Conservation (phyloP, 768 basidiomycete genomes). For the Rhodotorula sphaerocarpa region DNA sequence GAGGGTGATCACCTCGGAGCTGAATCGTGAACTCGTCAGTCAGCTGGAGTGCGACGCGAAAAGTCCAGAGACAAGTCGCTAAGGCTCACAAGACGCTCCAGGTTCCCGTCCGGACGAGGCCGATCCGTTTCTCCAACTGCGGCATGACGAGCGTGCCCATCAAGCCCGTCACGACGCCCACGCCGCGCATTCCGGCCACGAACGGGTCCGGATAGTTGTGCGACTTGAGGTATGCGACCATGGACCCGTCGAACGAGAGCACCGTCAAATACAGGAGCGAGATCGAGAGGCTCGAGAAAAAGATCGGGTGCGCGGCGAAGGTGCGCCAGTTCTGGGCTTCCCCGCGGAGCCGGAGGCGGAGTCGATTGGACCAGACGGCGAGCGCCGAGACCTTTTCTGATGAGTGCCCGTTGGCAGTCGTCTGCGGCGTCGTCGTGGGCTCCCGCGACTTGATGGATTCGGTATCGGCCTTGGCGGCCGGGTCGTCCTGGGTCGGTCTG, state of each 20-base stretch:
- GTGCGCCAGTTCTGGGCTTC: constrained; percentile 44
- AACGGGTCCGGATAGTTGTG: constrained; percentile 49
- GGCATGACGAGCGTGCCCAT: constrained; percentile 50
- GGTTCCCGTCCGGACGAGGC: constrained; percentile 49
- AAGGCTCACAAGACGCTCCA: constrained; percentile 51
- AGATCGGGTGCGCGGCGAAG: constrained; percentile 46
- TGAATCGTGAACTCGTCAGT: constrained; percentile 9
- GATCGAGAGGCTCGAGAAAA: constrained; percentile 48
- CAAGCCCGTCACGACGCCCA: constrained; percentile 46
- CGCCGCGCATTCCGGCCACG: constrained; percentile 50
- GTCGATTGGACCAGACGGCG: neutral
- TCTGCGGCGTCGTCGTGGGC: neutral
- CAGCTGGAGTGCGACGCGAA: neutral
- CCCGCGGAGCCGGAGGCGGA: neutral
- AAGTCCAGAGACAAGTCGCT: no score
- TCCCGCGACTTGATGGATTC: neutral
- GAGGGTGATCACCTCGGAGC: constrained; percentile 48
- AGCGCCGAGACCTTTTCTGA: neutral
- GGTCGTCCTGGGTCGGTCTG: no score
- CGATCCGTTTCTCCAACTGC: constrained; percentile 46
- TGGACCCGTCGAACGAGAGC: constrained; percentile 51
- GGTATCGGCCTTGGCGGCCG: neutral
- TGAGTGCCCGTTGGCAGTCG: neutral
- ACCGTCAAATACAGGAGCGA: constrained; percentile 50
- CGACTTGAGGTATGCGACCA: constrained; percentile 52